A percentile compares a stretch with the other conserved stretches of the same genome.
Conservation (phyloP, 148 eudicot genomes). For the Fagopyrum tataricum region DNA sequence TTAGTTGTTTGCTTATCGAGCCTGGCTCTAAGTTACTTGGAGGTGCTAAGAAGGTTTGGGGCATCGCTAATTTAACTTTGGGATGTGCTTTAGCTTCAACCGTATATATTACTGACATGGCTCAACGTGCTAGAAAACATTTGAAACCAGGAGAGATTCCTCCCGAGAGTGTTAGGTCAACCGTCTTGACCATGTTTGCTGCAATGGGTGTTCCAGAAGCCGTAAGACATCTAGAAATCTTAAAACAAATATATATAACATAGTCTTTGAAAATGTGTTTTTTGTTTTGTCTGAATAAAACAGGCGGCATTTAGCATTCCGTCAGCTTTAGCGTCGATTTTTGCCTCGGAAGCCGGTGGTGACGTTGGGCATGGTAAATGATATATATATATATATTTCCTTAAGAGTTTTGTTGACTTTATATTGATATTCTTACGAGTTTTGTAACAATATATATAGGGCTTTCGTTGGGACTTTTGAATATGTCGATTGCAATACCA, state of each 20-base stretch:
- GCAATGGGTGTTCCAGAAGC: neutral
- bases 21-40: neutral
- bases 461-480: conserved; percentile 67
- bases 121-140: neutral
- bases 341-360: conserved; percentile 41
- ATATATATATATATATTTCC: neutral
- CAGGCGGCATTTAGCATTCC: conserved; percentile 75
- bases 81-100: neutral
- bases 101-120: neutral
- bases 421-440: neutral
- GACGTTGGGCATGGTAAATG: conserved; percentile 53
- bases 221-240: neutral
- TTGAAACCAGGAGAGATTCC: neutral
- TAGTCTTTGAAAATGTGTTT: too few relatives aligned
- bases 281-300: neutral
- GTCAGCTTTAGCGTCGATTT: conserved; percentile 81
- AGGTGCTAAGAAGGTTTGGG: neutral
- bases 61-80: neutral
- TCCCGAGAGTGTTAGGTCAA: neutral
- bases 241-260: too few relatives aligned
- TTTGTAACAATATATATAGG: conserved; percentile 30
- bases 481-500: conserved; percentile 75
- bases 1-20: neutral
- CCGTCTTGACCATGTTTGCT: neutral
- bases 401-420: too few relatives aligned